phyloP scores from a whole-genome alignment of 352 stramenopile species.

The Phytopythium chamaehyphon region DNA sequence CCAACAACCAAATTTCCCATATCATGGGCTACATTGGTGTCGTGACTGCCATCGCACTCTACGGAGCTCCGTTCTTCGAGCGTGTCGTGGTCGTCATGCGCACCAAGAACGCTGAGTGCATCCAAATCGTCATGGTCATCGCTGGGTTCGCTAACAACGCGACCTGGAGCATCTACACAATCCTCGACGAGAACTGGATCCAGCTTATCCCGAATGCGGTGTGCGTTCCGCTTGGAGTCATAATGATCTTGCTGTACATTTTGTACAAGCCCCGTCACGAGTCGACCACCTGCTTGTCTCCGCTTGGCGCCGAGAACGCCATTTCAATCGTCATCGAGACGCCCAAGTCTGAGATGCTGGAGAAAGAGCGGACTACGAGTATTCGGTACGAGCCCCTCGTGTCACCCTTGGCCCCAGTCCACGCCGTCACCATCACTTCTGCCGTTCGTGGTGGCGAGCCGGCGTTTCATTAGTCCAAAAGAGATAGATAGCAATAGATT shows the following conservation, averaged over 20 bases:
- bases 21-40: slow-evolving; percentile 22
- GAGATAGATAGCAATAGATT: no score
- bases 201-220: slow-evolving; percentile 21
- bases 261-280: slow-evolving; percentile 11
- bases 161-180: slow-evolving; percentile 42
- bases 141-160: slow-evolving; percentile 29
- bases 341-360: slow-evolving; percentile 17
- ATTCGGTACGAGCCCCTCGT: slow-evolving; percentile 20
- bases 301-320: slow-evolving; percentile 10
- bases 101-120: slow-evolving; percentile 24
- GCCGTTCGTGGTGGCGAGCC: slow-evolving; percentile 32
- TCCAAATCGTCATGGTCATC: slow-evolving; percentile 46
- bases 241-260: slow-evolving; percentile 15
- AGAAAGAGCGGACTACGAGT: slow-evolving; percentile 19
- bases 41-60: slow-evolving; percentile 24
- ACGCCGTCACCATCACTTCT: slow-evolving; percentile 24
- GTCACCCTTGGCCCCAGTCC: slow-evolving; percentile 16
- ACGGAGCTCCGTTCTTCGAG: slow-evolving; percentile 46
- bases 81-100: slow-evolving; percentile 39
- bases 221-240: slow-evolving; percentile 13
- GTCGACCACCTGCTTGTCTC: not conserved
- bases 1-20: slow-evolving; percentile 16
- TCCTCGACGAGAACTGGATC: slow-evolving; percentile 20
- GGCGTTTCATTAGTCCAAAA: slow-evolving; percentile 11
- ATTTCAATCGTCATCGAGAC: slow-evolving; percentile 23